Evolutionary conservation across 148 eudicot species (phyloP).

Genomic region (Diospyros lotus): DNA sequence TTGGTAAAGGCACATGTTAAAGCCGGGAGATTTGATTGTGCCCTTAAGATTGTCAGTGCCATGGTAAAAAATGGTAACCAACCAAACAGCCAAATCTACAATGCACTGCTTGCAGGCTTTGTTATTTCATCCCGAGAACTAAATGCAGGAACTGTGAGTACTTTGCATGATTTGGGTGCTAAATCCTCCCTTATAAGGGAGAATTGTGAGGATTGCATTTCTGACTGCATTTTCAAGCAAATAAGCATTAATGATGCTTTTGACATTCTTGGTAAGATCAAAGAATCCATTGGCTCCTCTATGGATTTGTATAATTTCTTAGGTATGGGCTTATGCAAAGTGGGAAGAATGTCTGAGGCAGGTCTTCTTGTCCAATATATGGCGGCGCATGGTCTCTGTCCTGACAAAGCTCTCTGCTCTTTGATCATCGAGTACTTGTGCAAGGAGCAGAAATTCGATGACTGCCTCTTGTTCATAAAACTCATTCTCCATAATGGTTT

Average conservation of each 20-base stretch:
- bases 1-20: conserved; percentile 20
- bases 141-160: background rate
- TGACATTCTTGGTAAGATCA: conserved; percentile 9
- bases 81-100: conserved; percentile 12
- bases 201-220: background rate
- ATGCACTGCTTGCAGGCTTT: conserved; percentile 18
- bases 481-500: conserved; percentile 13
- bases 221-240: conserved; percentile 6
- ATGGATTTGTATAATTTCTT: conserved; percentile 13
- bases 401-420: conserved; percentile 16
- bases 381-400: conserved; percentile 18
- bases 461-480: conserved; percentile 15
- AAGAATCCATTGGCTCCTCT: conserved; percentile 6
- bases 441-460: conserved; percentile 10
- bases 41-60: conserved; percentile 18
- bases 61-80: conserved; percentile 21
- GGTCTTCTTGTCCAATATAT: conserved; percentile 18
- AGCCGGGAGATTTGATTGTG: conserved; percentile 19
- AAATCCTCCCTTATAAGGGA: background rate
- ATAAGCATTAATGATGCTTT: conserved; percentile 12
- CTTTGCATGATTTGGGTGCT: conserved; percentile 5
- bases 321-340: conserved; percentile 20
- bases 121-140: background rate
- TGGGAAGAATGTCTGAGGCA: conserved; percentile 23
- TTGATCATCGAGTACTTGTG: conserved; percentile 16